A percentile compares a stretch with the other conserved stretches of the same genome.
Evolutionary conservation across 2,329 filamentous ascomycete genomes (phyloP).

Genomic region (Nemania sp.): DNA sequence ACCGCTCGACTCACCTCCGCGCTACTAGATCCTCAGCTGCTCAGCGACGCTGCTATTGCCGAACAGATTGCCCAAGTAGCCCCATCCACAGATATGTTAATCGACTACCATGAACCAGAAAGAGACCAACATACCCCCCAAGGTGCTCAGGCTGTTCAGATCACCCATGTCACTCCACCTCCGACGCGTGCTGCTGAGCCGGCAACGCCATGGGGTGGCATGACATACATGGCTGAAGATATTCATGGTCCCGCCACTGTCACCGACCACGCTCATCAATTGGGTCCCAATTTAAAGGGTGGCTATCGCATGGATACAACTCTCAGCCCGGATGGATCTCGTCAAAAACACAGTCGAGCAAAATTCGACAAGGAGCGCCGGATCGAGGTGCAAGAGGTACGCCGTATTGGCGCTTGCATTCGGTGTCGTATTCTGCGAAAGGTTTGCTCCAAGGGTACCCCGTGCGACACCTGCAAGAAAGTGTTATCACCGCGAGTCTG

Average conservation of each 20-base stretch:
- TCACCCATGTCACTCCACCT: constrained; percentile 24
- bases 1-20: constrained; percentile 66
- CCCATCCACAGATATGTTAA: constrained; percentile 46
- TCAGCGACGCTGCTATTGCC: constrained; percentile 40
- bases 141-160: constrained; percentile 15
- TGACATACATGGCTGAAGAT: constrained; percentile 50
- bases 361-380: constrained; percentile 69
- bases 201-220: constrained; percentile 47
- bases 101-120: constrained; percentile 47
- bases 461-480: constrained; percentile 73
- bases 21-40: constrained; percentile 65
- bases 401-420: constrained; percentile 74
- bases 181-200: constrained; percentile 32
- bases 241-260: constrained; percentile 50
- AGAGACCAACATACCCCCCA: constrained; percentile 26
- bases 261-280: constrained; percentile 48
- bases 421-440: constrained; percentile 74
- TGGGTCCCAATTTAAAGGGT: constrained; percentile 54
- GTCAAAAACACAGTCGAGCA: constrained; percentile 66
- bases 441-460: constrained; percentile 72
- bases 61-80: constrained; percentile 39
- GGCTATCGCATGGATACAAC: constrained; percentile 67
- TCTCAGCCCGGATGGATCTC: constrained; percentile 58
- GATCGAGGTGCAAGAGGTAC: constrained; percentile 73
- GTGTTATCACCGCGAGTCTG: constrained; percentile 74